Evolutionary conservation across 768 basidiomycete genomes (phyloP).

Genomic region (Termitomyces eurrhizus): DNA sequence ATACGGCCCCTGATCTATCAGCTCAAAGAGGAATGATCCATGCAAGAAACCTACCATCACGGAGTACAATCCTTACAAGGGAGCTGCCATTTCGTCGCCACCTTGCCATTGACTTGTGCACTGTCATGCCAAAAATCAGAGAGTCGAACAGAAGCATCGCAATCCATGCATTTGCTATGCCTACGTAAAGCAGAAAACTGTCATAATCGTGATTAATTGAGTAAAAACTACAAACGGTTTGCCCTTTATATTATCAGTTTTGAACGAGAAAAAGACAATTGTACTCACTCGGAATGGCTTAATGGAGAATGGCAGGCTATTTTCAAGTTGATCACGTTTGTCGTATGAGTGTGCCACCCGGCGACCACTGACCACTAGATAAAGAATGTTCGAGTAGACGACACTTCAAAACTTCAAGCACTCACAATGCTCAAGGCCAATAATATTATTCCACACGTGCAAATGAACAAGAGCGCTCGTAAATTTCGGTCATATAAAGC

Average conservation of each 20-base stretch:
- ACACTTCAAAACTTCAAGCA: not conserved
- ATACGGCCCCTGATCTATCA: not conserved
- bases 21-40: not conserved
- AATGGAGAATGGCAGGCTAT: not conserved
- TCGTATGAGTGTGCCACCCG: not conserved
- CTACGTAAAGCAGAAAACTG: not conserved
- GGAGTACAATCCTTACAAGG: not conserved
- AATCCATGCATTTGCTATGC: not conserved
- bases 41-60: not conserved
- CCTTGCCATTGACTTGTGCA: not conserved
- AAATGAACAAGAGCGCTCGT: conserved; percentile 23
- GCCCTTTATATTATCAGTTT: not conserved
- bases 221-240: not conserved
- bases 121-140: not conserved
- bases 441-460: conserved; percentile 22
- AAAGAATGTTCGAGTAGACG: not conserved
- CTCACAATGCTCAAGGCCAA: conserved; percentile 22
- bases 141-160: not conserved
- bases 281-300: not conserved
- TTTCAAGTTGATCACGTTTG: not conserved
- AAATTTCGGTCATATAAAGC: conserved; percentile 35
- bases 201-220: not conserved
- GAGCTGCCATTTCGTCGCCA: not conserved
- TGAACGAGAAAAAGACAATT: not conserved
- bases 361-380: not conserved